Percentiles rank a stretch among this genome's conserved stretches.
phyloP scores from a whole-genome alignment of 495 filamentous ascomycete genomes.

The Talaromyces stipitatus region DNA sequence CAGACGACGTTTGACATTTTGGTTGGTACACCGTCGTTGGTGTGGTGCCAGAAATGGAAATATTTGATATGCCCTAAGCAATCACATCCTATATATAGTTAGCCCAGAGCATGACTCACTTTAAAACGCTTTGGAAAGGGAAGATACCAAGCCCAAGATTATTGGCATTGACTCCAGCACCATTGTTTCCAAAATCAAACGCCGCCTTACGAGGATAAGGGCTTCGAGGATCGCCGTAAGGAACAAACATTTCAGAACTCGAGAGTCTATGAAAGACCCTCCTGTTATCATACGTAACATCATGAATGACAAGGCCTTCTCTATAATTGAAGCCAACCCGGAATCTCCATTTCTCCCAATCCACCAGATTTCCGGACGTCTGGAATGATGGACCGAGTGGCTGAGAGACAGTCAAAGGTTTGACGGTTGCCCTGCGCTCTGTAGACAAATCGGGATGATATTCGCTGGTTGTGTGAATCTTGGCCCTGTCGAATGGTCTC shows the following conservation, averaged over 20 bases:
- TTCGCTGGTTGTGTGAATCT: slow-evolving; percentile 53
- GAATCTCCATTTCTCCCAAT: slow-evolving; percentile 63
- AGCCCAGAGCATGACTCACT: not conserved
- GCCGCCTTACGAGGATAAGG: slow-evolving; percentile 60
- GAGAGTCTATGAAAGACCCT: slow-evolving; percentile 62
- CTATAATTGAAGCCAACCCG: slow-evolving; percentile 54
- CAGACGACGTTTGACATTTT: slow-evolving; percentile 54
- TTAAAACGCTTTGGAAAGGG: not conserved
- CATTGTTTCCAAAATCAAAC: slow-evolving; percentile 62
- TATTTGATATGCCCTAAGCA: slow-evolving; percentile 60
- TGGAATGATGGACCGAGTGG: slow-evolving; percentile 69
- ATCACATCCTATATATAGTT: slow-evolving; percentile 39
- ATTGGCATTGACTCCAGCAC: slow-evolving; percentile 57
- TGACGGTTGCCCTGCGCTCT: slow-evolving; percentile 50
- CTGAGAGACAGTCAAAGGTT: slow-evolving; percentile 69
- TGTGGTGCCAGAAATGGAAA: slow-evolving; percentile 46
- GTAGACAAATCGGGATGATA: slow-evolving; percentile 51
- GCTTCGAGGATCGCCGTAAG: slow-evolving; percentile 51
- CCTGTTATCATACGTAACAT: slow-evolving; percentile 58
- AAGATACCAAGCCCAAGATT: slow-evolving; percentile 45
- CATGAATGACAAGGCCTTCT: slow-evolving; percentile 55
- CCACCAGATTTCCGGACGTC: slow-evolving; percentile 28
- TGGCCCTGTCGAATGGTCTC: slow-evolving; percentile 17
- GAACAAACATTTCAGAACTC: slow-evolving; percentile 68
- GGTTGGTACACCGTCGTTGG: slow-evolving; percentile 39